These are phyloP conservation scores for Castanea mollissima DNA, from an alignment of 306 rosid genomes.

Conservation along the genomic window DNA sequence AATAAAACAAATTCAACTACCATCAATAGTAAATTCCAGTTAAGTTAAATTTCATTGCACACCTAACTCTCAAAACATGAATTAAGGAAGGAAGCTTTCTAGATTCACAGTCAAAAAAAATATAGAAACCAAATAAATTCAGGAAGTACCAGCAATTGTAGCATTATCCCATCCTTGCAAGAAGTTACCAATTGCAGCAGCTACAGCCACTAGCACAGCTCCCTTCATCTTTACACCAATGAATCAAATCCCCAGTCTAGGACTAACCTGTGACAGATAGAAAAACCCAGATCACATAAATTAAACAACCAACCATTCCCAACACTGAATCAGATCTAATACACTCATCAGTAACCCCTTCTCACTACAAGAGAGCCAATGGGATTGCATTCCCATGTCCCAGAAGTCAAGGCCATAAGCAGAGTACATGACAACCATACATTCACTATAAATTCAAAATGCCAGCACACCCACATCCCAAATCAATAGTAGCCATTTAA, in stretches of 20 bases:
- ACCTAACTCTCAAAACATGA: not conserved
- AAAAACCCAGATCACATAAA: conserved; percentile 9
- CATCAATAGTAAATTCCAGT: not conserved
- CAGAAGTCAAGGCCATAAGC: not conserved
- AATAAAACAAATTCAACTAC: not conserved
- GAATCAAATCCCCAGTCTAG: conserved; percentile 11
- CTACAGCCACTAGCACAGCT: conserved; percentile 73
- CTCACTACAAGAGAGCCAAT: not conserved
- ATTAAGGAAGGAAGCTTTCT: not conserved
- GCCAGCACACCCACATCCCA: not conserved
- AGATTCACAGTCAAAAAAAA: not conserved
- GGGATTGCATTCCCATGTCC: not conserved
- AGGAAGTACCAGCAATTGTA: conserved; percentile 72
- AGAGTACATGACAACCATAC: not conserved
- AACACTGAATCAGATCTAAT: conserved; percentile 11
- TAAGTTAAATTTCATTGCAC: not conserved
- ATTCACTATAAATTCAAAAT: not conserved
- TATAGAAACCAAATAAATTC: not conserved
- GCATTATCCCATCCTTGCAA: conserved; percentile 98
- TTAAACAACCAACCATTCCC: not conserved
- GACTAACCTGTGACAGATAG: conserved; percentile 15
- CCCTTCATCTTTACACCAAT: conserved; percentile 52
- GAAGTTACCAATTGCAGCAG: conserved; percentile 81
- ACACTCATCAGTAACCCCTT: not conserved
- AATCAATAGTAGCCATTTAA: not conserved